Base-by-base conservation (phyloP, 2,329 filamentous ascomycete species). In the Nigrograna mackinnonii region DNA sequence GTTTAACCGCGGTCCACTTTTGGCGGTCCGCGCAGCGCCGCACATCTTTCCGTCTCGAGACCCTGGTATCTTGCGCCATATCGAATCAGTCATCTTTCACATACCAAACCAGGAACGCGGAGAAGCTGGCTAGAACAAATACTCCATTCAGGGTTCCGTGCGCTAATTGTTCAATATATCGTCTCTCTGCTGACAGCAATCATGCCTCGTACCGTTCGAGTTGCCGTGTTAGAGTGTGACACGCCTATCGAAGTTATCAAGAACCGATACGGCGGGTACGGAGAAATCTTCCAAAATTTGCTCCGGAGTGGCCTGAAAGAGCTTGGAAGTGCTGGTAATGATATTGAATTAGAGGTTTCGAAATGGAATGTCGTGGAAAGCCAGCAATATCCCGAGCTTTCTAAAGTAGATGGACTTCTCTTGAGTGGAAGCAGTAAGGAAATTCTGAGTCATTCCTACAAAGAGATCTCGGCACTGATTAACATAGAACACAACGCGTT, bases 171-270 rank as follows among this genome's bases (percentile, higher is more conserved):
- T n/a, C n/a, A n/a, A n/a, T n/a, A n/a, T n/a, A n/a, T n/a, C n/a
- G n/a, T n/a, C n/a, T n/a, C n/a, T n/a, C n/a, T n/a, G n/a, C n/a
- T n/a, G n/a, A n/a, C n/a, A n/a, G n/a, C 16, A 33, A 33, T 3
- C 31, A 33, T 33, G 31, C 18, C 31, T 9, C n/a, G 16, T 17
- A 4, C 18, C 31, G 11, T 92, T 54, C 86, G 88, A 42, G 86
- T 96, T 69, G 91, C 91, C 35, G 80, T 97, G 55, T 84, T 97
- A 54, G 89, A 96, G 76, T 86, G 88, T 74, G 92, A 96, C 70
- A 87, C 82, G 1, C 90, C 90, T 1, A 76, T 87, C 37, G 79
- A 83, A 1, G 69, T 79, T 32, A 81, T 86, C 26, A 73, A 80
- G 41, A 77, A 77, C 41, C 82, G 82, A 57, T 91, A 87, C 68